Evolutionary conservation across 1,284 basidiomycete genomes (phyloP).

Genomic region (Puccinia horiana): DNA sequence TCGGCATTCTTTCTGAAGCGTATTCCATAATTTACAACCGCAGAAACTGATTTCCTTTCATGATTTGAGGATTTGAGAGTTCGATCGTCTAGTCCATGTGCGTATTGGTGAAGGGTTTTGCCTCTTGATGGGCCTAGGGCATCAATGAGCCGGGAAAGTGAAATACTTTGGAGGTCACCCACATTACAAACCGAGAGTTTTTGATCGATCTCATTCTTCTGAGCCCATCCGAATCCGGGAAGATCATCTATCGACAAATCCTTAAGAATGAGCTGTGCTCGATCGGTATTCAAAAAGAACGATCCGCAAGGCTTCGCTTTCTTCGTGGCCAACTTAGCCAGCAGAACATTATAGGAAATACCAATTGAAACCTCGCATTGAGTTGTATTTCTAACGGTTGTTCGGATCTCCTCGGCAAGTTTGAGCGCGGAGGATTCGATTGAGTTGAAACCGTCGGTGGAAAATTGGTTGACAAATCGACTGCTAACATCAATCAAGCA

Average conservation of each 20-base stretch:
- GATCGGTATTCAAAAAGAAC: slow-evolving; percentile 68
- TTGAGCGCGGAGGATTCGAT: slow-evolving; percentile 56
- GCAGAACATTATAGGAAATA: slow-evolving; percentile 83
- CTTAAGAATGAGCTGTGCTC: slow-evolving; percentile 67
- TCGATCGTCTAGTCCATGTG: slow-evolving; percentile 1
- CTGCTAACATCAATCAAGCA: slow-evolving; percentile 85
- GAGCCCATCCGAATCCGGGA: slow-evolving; percentile 76
- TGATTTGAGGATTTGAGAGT: slow-evolving; percentile 28
- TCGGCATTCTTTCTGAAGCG: slow-evolving; percentile 80
- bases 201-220: slow-evolving; percentile 63
- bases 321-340: slow-evolving; percentile 86
- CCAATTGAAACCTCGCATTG: slow-evolving; percentile 81
- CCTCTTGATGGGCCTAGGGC: slow-evolving; percentile 32
- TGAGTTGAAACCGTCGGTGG: slow-evolving; percentile 52
- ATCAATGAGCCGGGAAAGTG: slow-evolving; percentile 27
- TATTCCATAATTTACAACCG: slow-evolving; percentile 72
- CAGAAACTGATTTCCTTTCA: slow-evolving; percentile 52
- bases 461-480: slow-evolving; percentile 60
- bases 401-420: slow-evolving; percentile 77
- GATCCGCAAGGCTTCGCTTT: slow-evolving; percentile 85
- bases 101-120: slow-evolving; percentile 19
- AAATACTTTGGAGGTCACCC: slow-evolving; percentile 68
- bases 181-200: slow-evolving; percentile 74
- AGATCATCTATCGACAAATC: slow-evolving; percentile 81
- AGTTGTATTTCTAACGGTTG: slow-evolving; percentile 73